Evolutionary conservation across 2,329 filamentous ascomycete species (phyloP).

Genomic region (Neophaeococcomyces mojaviensis): DNA sequence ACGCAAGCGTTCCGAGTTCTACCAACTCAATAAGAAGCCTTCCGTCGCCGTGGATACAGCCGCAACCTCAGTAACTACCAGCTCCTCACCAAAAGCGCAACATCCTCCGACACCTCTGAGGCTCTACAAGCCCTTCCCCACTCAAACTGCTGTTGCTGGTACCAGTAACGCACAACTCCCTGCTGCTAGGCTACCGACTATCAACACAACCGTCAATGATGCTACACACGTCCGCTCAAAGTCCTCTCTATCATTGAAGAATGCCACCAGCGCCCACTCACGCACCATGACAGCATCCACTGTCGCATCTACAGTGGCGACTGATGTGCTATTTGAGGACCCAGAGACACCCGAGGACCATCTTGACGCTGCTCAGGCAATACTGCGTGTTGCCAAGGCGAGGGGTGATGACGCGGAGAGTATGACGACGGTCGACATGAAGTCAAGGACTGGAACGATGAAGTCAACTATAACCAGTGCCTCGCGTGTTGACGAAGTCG

Average conservation of each 20-base stretch:
- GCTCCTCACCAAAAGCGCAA: constrained; percentile 12
- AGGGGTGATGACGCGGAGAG: constrained; percentile 15
- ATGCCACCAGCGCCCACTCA: background rate
- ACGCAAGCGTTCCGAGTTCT: constrained; percentile 21
- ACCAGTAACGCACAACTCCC: no score
- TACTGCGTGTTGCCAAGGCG: background rate
- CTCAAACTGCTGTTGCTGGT: background rate
- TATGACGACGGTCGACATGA: constrained; percentile 15
- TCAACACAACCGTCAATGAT: background rate
- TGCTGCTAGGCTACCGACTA: no score
- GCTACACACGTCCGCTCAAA: background rate
- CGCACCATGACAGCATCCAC: constrained; percentile 20
- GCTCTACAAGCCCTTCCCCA: constrained; percentile 4
- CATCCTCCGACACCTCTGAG: constrained; percentile 6
- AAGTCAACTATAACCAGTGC: constrained; percentile 11
- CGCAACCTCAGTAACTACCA: constrained; percentile 9
- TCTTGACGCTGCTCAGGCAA: background rate
- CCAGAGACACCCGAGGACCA: constrained; percentile 7
- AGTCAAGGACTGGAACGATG: constrained; percentile 16
- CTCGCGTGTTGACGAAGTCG: constrained; percentile 13
- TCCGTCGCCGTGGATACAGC: constrained; percentile 11
- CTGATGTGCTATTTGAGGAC: constrained; percentile 15
- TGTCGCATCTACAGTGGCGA: constrained; percentile 19
- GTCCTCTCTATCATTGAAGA: background rate
- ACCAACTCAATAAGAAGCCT: constrained; percentile 15